phyloP scores from a whole-genome alignment of 495 filamentous ascomycete genomes.

The Cercophora sp. region DNA sequence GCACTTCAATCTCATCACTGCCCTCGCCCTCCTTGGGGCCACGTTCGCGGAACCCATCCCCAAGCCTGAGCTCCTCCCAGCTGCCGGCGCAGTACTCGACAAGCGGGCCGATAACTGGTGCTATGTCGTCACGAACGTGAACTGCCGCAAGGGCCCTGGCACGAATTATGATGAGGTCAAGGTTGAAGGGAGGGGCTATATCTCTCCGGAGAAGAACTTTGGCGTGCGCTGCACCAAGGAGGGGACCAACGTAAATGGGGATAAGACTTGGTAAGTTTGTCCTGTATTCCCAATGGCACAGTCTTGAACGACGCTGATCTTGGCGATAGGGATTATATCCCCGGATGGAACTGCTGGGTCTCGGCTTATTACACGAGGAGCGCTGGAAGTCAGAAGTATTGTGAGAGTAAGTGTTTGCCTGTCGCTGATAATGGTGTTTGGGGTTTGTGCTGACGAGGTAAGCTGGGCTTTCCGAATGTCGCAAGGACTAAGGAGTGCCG shows the following conservation, averaged over 20 bases:
- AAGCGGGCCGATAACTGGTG: conserved; percentile 6
- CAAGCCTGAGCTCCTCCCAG: not conserved
- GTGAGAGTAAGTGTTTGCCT: conserved; percentile 1
- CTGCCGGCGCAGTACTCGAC: not conserved
- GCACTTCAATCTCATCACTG: not conserved
- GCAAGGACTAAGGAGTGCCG: too few species aligned
- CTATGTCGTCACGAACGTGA: not conserved
- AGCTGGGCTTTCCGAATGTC: too few species aligned
- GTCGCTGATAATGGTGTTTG: too few species aligned
- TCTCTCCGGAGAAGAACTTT: not conserved
- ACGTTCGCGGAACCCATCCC: not conserved
- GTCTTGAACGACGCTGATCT: not conserved
- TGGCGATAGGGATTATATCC: conserved; percentile 1
- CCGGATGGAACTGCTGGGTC: conserved; percentile 5
- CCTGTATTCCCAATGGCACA: not conserved
- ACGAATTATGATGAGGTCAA: not conserved
- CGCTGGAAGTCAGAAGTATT: not conserved
- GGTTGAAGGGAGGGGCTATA: not conserved
- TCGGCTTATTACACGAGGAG: not conserved
- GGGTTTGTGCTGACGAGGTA: too few species aligned
- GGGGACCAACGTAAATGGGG: not conserved
- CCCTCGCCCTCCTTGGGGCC: not conserved
- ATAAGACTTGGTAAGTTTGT: not conserved
- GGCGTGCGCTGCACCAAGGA: conserved; percentile 3
- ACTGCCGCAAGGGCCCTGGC: conserved; percentile 2